Base-by-base conservation (phyloP, 495 filamentous ascomycete species). In the Annulohypoxylon maeteangense region DNA sequence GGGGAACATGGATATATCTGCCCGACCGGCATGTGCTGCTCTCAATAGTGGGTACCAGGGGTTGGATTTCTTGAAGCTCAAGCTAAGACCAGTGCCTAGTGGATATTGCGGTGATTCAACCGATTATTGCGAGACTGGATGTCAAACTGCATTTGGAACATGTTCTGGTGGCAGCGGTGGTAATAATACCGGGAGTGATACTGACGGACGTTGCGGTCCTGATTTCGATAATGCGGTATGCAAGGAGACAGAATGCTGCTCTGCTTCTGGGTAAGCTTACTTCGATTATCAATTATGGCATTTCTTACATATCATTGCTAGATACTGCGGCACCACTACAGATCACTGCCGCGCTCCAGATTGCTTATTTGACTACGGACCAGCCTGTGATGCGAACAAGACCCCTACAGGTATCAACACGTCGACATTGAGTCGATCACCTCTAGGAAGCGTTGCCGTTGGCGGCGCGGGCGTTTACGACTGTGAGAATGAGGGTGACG, bases 301-400 rank as follows among this genome's bases (percentile, higher is more conserved):
- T 32, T 36, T 57, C 47, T 56, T 25, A 20, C 34, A 57, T 50
- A 12, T 53, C 8, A 23, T 14, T 25, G n/a, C 48, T 82, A 85
- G 84, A 32, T 86, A 83, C 65, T 88, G 87, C 62, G 88, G 88
- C 32, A 84, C 82, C 4, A 85, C 83, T 2, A 66, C 75, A 31
- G 82, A 80, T 16, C 84, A 88, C 71, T 90, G 88, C 71, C 67
- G 61, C 7, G 88, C 87, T 34, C 88, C 88, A 2, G 87, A 87
- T 40, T 90, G 88, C 68, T 82, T 83, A 60, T 80, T 86, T 44
- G 81, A 85, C 44, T 90, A 77, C 65, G 70, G 76, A n/a, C 88
- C 88, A 38, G 79, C 75, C 29, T 90, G 88, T 64, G 88, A 90
- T 75, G 83, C 88, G 7, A 83, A 86, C 66, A 75, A 77, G 36